Base-by-base conservation (phyloP, 371 early-diverging fungal species). In the Circinella umbellata region DNA sequence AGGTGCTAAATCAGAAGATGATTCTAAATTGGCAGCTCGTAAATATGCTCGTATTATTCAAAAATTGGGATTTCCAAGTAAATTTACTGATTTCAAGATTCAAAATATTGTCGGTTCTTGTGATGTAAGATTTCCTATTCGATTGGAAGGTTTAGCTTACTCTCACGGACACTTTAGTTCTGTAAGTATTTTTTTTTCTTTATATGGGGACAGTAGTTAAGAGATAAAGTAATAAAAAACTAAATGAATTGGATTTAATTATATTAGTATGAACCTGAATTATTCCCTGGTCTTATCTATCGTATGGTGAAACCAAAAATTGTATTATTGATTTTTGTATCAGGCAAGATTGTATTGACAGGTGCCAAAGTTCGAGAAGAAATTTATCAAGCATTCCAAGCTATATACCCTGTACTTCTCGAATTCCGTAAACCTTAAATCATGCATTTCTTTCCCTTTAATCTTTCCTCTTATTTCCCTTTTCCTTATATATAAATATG, bases 241-340 rank as follows among this genome's bases (percentile, higher is more conserved):
- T 73, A 35, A 68, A 27, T 57, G 57, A 49, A 35, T 46, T 13
- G n/a, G n/a, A n/a, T n/a, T n/a, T n/a, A n/a, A n/a, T n/a, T 60
- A 39, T 78, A 42, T 42, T 42, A 96, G 95, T 99, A 99, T 83
- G 99, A 99, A 82, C 99, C 99, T 20, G 99, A 99, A 85, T 89
- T 99, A 72, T 99, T 99, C 81, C 99, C 99, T 47, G 99, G 99
- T 69, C 92, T 99, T 36, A 99, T 99, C 74, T 99, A 99, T 87
- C 93, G 99, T 64, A 99, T 99, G 99, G 99, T 97, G 53, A 96
- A 97, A 79, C 99, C 99, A 39, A 99, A 99, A 84, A 99, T 99
- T 75, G 99, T 99, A 20, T 80, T 99, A 71, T 89, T 99, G 36
- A 99, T 99, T 68, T 99, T 99, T 86, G 99, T 99, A 14, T 98